Base-by-base conservation (phyloP, 2,329 filamentous ascomycete genomes). In the Furcasterigmium furcatum region DNA sequence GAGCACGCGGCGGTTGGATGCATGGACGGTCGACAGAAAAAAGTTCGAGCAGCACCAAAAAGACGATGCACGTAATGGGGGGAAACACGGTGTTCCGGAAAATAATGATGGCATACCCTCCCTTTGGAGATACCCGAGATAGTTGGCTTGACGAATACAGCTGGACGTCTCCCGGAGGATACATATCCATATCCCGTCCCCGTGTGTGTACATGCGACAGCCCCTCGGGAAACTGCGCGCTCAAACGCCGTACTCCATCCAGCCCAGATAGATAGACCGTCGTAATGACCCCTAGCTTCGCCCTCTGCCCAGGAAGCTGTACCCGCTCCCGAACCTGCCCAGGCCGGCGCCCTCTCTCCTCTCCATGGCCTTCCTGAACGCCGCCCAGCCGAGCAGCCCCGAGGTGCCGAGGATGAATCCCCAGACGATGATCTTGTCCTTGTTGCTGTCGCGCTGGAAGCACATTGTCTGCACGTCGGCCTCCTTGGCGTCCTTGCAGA, bases 401-500 rank as follows among this genome's bases (percentile, higher is more conserved):
- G 73, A 56, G 1, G 79, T 84, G 44, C 75, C 78, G 9, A 81
- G 59, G 41, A 85, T 75, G 62, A 85, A 85, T 1, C 69, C 75
- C 74, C 82, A 81, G 4, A 85, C 82, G 29, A 85, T 84, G 53
- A 84, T 73, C 64, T 77, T 76, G 63, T 85, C 82, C 66, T 85
- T 85, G 61, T 76, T 75, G 60, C 77, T 82, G 61, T 85, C 82
- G 52, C 82, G 76, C 70, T 85, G 80, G 65, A 85, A 85, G 60
- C 82, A 85, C 58, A 74, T 71, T 22, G 82, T 82, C 35, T 78
- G 65, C 18, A 85, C 77, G 56, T 85, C 79, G 57, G 76, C 78
- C 54, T 84, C 79, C 52, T 75, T 73, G 44, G 79, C 80, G 52
- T 75, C 72, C 56, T 80, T 77, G 70, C 82, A 85, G 57, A 85